Base-by-base conservation (phyloP, 257 asterid species). In the Orobanche coerulescens region DNA sequence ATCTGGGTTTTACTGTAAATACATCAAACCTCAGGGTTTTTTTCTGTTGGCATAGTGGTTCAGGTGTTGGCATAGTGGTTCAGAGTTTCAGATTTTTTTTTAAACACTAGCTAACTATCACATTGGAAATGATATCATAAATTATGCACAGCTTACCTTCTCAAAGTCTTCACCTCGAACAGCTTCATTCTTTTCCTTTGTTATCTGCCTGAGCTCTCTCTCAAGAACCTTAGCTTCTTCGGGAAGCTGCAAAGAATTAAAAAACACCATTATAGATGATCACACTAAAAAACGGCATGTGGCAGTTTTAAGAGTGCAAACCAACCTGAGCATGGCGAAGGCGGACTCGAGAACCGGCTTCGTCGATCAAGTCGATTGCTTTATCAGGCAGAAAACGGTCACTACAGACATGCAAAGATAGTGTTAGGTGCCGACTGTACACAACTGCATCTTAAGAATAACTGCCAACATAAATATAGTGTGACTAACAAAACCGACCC, bases 181-280 rank as follows among this genome's bases (percentile, higher is more conserved):
- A 50, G 98, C 82, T 72, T 92, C 98, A 48, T 88, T 90, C 84
- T 92, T 92, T 78, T 88, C 97, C 81, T 88, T 92, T 1, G 98
- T 92, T 48, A 88, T 79, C 84, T 86, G 97, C 75, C 98, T 82
- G 42, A 88, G 95, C 77, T 92, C 98, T 78, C 79, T 88, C 89
- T 92, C 98, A 33, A 92, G 84, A 73, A 88, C 98, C 72, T 82
- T 86, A 60, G 98, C 98, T 86, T 92, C 98, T 82, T 86, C 98
- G 0, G 98, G 98, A 19, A 92, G 95, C 98, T 92, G 84, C 67
- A 74, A 30, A 44, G 36, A 54, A 61, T 6, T 30, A 12, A 64
- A 28, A 20, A 20, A 20, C 34, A 66, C 68, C 66, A 65, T 49
- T 13, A 47, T n/a, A n/a, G n/a, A 58, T 64, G 22, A 46, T 63